Evolutionary conservation across 176 grass and related monocot genomes (phyloP).

Genomic region (Hyparrhenia diplandra): DNA sequence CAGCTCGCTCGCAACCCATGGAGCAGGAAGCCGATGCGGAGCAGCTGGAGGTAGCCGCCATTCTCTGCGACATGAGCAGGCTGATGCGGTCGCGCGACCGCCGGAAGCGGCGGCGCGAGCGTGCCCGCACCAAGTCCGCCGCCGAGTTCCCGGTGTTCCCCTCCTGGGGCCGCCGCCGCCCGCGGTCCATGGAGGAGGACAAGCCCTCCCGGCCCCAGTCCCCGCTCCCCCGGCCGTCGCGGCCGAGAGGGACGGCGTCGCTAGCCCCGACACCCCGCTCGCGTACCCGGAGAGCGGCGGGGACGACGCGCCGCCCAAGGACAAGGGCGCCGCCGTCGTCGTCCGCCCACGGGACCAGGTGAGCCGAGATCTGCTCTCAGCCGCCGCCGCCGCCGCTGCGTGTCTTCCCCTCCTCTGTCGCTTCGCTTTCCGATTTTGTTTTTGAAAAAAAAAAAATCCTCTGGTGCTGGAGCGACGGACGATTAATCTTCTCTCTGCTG

Average conservation of each 20-base stretch:
- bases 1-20: background rate
- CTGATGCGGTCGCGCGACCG: slow-evolving; percentile 3
- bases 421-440: background rate
- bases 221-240: background rate
- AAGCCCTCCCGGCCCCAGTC: background rate
- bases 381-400: background rate
- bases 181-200: background rate
- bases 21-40: background rate
- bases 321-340: background rate
- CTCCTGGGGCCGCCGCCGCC: slow-evolving; percentile 27
- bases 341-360: slow-evolving; percentile 20
- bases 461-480: background rate
- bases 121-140: background rate
- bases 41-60: slow-evolving; percentile 27
- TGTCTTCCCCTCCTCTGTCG: background rate
- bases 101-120: background rate
- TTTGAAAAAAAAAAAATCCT: background rate
- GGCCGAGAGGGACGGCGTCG: slow-evolving; percentile 4
- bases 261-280: slow-evolving; percentile 54
- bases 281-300: slow-evolving; percentile 21
- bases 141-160: slow-evolving; percentile 11
- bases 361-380: slow-evolving; percentile 31
- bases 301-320: background rate
- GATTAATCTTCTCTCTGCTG: background rate
- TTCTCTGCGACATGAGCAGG: slow-evolving; percentile 21